These are phyloP conservation scores for Diaporthe ilicicola DNA, from an alignment of 2,329 filamentous ascomycete genomes.

Conservation along the genomic window DNA sequence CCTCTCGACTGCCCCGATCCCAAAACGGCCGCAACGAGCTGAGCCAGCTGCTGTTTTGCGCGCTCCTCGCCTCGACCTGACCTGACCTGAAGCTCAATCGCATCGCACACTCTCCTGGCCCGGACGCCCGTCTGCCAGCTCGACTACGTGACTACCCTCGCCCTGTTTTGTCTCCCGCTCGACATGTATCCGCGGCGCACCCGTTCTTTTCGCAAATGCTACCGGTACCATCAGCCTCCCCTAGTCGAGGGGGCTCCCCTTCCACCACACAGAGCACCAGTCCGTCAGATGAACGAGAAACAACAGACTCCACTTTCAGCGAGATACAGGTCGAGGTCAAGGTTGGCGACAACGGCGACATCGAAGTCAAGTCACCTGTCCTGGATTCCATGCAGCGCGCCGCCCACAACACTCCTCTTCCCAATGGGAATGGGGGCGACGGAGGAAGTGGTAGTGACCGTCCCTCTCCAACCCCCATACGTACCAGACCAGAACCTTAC, in stretches of 20 bases:
- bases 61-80: conserved; percentile 20
- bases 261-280: conserved; percentile 28
- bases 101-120: conserved; percentile 12
- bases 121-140: conserved; percentile 11
- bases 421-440: conserved; percentile 27
- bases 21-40: conserved; percentile 25
- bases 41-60: conserved; percentile 18
- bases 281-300: conserved; percentile 31
- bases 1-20: conserved; percentile 7
- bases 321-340: conserved; percentile 31
- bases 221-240: conserved; percentile 33
- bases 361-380: conserved; percentile 26
- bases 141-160: not conserved
- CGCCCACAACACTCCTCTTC: conserved; percentile 27
- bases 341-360: conserved; percentile 32
- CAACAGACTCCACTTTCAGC: conserved; percentile 32
- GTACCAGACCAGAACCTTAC: conserved; percentile 25
- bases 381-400: conserved; percentile 30
- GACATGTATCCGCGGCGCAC: conserved; percentile 35
- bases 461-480: conserved; percentile 24
- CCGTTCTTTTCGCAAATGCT: conserved; percentile 33
- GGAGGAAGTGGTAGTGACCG: conserved; percentile 21
- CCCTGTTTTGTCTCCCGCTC: conserved; percentile 29
- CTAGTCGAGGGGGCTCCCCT: conserved; percentile 30
- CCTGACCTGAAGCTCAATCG: not conserved